Evolutionary conservation across 2,329 filamentous ascomycete species (phyloP).

Genomic region (Ophiostoma himal-ulmi): DNA sequence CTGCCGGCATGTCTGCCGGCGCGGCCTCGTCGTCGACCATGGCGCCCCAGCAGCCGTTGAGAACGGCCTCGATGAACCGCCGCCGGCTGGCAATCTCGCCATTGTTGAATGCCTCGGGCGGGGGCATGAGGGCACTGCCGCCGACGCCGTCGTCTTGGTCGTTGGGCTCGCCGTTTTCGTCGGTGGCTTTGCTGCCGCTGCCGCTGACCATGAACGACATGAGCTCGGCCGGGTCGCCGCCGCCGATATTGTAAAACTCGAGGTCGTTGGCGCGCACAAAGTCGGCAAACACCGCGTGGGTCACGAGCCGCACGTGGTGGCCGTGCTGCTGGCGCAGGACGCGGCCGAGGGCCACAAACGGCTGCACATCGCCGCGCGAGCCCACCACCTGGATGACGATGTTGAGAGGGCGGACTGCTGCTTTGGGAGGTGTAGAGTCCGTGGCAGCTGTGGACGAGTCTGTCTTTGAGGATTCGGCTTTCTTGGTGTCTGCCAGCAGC

Average conservation of each 20-base stretch:
- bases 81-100: conserved; percentile 72
- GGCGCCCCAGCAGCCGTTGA: conserved; percentile 81
- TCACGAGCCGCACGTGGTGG: conserved; percentile 68
- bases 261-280: conserved; percentile 64
- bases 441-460: neutral
- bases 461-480: neutral
- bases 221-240: conserved; percentile 63
- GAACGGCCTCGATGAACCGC: conserved; percentile 68
- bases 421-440: conserved; percentile 43
- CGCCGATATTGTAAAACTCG: conserved; percentile 70
- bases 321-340: conserved; percentile 58
- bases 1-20: neutral
- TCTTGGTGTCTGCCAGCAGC: conserved; percentile 41
- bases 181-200: conserved; percentile 31
- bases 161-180: neutral
- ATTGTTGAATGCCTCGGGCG: conserved; percentile 66
- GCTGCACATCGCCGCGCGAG: conserved; percentile 69
- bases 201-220: conserved; percentile 89
- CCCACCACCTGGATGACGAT: conserved; percentile 71
- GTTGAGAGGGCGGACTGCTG: conserved; percentile 43
- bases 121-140: conserved; percentile 67
- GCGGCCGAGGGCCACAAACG: conserved; percentile 65
- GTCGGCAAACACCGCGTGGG: conserved; percentile 60
- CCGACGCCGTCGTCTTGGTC: neutral
- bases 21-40: conserved; percentile 5